Conservation (phyloP, 768 basidiomycete species). For the Termitomyces sp. region DNA sequence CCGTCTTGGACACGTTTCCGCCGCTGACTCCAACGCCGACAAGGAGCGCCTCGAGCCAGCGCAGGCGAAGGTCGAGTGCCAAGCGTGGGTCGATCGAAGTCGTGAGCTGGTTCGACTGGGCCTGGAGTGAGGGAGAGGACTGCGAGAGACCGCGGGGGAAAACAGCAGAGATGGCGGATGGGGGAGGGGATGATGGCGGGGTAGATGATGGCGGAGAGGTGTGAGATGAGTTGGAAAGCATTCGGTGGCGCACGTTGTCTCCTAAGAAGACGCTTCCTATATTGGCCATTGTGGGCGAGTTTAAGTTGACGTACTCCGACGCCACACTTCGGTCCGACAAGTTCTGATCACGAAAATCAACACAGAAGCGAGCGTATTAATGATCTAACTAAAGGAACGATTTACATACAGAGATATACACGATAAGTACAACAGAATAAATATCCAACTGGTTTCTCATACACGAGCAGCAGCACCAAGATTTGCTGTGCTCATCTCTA, state of each 20-base stretch:
- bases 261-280: slow-evolving; percentile 82
- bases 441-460: slow-evolving; percentile 2
- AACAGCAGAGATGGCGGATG: slow-evolving; percentile 29
- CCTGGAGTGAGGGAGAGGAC: slow-evolving; percentile 9
- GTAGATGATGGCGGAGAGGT: slow-evolving; percentile 32
- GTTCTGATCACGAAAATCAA: neutral
- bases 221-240: slow-evolving; percentile 32
- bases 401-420: neutral
- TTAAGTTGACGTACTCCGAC: neutral
- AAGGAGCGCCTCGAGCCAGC: slow-evolving; percentile 78
- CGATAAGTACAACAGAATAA: neutral
- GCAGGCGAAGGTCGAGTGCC: slow-evolving; percentile 68
- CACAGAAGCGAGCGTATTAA: neutral
- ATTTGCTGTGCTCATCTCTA: slow-evolving; percentile 46
- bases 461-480: slow-evolving; percentile 5
- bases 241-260: slow-evolving; percentile 63
- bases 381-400: neutral
- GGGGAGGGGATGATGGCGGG: slow-evolving; percentile 27
- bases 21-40: slow-evolving; percentile 39
- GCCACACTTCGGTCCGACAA: neutral
- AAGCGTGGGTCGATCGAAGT: slow-evolving; percentile 54
- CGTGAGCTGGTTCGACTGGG: neutral
- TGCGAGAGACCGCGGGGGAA: slow-evolving; percentile 18
- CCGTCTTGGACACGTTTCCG: neutral
- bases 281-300: slow-evolving; percentile 21